Evolutionary conservation across 495 filamentous ascomycete genomes (phyloP).

Genomic region (Recurvomyces mirabilis): DNA sequence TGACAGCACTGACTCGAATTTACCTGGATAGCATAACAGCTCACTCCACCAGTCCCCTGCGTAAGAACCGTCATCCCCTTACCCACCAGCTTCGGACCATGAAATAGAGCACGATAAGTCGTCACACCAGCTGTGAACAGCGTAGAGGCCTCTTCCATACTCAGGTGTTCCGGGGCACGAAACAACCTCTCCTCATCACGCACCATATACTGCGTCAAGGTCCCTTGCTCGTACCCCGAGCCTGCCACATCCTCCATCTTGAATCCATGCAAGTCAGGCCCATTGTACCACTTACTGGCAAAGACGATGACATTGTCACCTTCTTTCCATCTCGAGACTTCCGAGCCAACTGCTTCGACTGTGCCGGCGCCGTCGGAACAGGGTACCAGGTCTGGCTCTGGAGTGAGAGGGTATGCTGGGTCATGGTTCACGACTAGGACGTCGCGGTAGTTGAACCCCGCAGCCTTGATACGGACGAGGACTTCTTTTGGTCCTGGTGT

Average conservation of each 20-base stretch:
- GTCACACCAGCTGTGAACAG: constrained; percentile 31
- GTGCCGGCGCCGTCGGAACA: constrained; percentile 28
- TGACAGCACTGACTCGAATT: too few relatives aligned
- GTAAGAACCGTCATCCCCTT: constrained; percentile 24
- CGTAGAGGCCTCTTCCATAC: constrained; percentile 23
- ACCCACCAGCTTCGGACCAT: constrained; percentile 17
- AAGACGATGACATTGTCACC: constrained; percentile 19
- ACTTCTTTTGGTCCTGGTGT: constrained; percentile 17
- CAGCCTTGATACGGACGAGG: constrained; percentile 19
- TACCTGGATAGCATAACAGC: constrained; percentile 22
- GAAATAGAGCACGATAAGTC: constrained; percentile 31
- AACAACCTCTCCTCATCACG: constrained; percentile 21
- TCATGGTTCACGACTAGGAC: constrained; percentile 10
- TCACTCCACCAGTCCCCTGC: constrained; percentile 25
- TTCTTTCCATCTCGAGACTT: constrained; percentile 11
- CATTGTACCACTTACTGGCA: constrained; percentile 16
- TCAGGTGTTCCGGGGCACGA: constrained; percentile 21
- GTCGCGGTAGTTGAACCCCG: constrained; percentile 23
- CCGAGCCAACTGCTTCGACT: constrained; percentile 18
- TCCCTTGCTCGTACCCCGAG: constrained; percentile 13
- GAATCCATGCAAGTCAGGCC: constrained; percentile 11
- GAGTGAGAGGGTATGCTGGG: constrained; percentile 14
- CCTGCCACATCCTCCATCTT: constrained; percentile 8
- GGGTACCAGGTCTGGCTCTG: constrained; percentile 13
- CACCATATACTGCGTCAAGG: constrained; percentile 14